Evolutionary conservation across 108 stramenopile genomes (phyloP), one percentile per base, ranked within the genome.

Genomic region (Mediolabrus comicus): DNA sequence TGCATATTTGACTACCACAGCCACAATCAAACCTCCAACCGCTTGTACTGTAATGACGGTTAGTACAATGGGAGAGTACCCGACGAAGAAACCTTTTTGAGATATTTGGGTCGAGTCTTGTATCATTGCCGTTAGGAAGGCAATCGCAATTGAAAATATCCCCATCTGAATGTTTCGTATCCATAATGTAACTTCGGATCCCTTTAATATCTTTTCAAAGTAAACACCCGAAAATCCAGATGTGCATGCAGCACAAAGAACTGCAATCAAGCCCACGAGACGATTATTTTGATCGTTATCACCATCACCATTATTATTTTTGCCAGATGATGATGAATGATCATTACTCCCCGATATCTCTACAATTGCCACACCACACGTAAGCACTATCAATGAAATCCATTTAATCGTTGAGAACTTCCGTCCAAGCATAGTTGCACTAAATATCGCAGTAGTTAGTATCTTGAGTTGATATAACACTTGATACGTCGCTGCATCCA

Each of bases 391-490:
- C 16, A 99, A 65, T 6, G 97, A 83, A 9, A 81, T 41, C 96
- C 96, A 97, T 71, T 97, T 95, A 3, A 68, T 75, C 13, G 13
- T 1, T 10, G 89, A 88, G 36, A 98, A 88, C 61, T 81, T 68
- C 53, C 87, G 65, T 62, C 86, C 75, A 33, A 99, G 77, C 84
- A 99, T 74, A 29, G 92, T 56, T 31, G 95, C 93, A 43, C 92
- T 92, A 74, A 99, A 99, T 8, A 98, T 53, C 0, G 99, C 99
- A 25, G 99, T 98, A n/a, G 98, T 98, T 17, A 99, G 74, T 53
- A 99, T 98, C 73, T 99, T 99, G 53, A 97, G 80, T 63, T 99
- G 98, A 79, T 98, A 98, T 62, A 91, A 91, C 4, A 99, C 97
- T 87, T 98, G 98, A 81, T 97, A 98, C 11, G 92, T 97, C 0